Base-by-base conservation (phyloP, 768 basidiomycete genomes). In the Tylopilus subfusipes region DNA sequence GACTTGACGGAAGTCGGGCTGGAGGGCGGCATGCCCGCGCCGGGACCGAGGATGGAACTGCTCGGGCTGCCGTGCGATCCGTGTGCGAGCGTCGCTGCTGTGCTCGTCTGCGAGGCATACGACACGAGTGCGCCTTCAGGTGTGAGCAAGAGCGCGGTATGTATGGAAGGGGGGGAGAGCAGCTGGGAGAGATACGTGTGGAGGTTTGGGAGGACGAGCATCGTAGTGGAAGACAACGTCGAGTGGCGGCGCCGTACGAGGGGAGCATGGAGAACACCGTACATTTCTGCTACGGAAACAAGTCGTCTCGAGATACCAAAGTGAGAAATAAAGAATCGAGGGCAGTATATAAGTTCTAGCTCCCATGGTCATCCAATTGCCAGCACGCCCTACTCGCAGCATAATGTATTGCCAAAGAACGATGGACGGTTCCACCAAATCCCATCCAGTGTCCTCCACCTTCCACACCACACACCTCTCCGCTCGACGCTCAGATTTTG, bases 121-220 rank as follows among this genome's bases (percentile, higher is more conserved):
- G 85, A 86, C 21, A 91, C 78, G 25, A 91, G 74, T 58, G 89
- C 83, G 14, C 90, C 90, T n/a, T 84, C 73, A 6, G 86, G 82
- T 14, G 86, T 89, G 54, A 90, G 73, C 29, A 91, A 75, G 39
- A 84, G 77, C 2, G 83, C 87, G 0, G 87, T 89, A 64, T 91
- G 90, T 54, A 90, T 68, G 29, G 75, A 68, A 0, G 84, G 82
- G 8, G 80, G 77, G 3, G 78, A 73, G 31, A 91, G 75, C 6
- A 86, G 70, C 64, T 86, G 83, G 25, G 80, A 73, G 25, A 91
- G 81, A 34, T 86, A 75, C 38, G 75, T 78, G 66, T 88, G 85
- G 22, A 91, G 74, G 34, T 80, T 78, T 31, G 85, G 79, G 33
- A 91, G 78, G 61, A 85, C 80, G 42, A 91, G 78, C 89, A 91